phyloP scores from a whole-genome alignment of 805 yeast species.

The Candida silvatica region DNA sequence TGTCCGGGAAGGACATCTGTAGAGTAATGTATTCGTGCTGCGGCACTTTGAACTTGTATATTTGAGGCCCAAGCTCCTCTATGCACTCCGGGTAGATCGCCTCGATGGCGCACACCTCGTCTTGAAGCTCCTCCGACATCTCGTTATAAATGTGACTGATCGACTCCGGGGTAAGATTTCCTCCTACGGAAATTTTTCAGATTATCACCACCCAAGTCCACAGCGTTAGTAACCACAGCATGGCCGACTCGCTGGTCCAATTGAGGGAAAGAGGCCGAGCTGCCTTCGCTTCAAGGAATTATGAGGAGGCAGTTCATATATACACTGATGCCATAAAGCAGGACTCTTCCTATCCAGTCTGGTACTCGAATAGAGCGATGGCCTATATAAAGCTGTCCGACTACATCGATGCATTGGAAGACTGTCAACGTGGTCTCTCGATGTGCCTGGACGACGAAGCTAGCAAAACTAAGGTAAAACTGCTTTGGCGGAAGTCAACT shows the following conservation, averaged over 20 bases:
- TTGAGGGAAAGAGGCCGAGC: slow-evolving; percentile 38
- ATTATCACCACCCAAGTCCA: neutral
- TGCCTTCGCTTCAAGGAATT: slow-evolving; percentile 38
- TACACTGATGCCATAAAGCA: slow-evolving; percentile 48
- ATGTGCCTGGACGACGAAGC: slow-evolving; percentile 8
- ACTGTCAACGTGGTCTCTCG: slow-evolving; percentile 41
- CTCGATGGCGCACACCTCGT: slow-evolving; percentile 75
- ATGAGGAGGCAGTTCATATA: slow-evolving; percentile 37
- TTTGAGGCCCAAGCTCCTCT: slow-evolving; percentile 27
- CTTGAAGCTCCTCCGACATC: slow-evolving; percentile 41
- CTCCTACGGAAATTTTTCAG: neutral
- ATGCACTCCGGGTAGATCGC: slow-evolving; percentile 76
- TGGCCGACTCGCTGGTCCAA: neutral
- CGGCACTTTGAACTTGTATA: slow-evolving; percentile 46
- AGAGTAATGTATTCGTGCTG: slow-evolving; percentile 51
- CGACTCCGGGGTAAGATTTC: neutral
- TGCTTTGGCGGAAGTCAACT: slow-evolving; percentile 41
- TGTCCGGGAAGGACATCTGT: slow-evolving; percentile 63
- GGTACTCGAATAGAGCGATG: slow-evolving; percentile 64
- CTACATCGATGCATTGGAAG: slow-evolving; percentile 39
- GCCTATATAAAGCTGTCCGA: slow-evolving; percentile 45
- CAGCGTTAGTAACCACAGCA: neutral
- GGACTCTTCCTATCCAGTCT: slow-evolving; percentile 42
- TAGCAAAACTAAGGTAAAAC: slow-evolving; percentile 33
- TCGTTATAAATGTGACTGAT: neutral